Evolutionary conservation across 1,139 yeast genomes (phyloP), one percentile per base, ranked within the genome.

Genomic region (Candida glucosophila): DNA sequence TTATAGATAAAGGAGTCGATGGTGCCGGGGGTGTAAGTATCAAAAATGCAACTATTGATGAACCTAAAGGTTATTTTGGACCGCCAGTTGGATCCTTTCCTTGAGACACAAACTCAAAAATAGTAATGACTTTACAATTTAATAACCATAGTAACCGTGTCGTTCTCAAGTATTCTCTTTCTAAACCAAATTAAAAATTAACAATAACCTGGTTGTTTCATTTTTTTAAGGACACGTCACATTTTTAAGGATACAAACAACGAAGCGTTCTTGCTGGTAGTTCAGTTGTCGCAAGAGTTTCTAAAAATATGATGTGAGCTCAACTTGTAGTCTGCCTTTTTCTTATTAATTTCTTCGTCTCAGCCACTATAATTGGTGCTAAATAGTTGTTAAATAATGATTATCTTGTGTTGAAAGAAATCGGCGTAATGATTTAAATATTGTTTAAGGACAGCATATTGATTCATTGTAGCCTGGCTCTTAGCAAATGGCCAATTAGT

Each of bases 51-150:
- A 32, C 43, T 8, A 37, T 32, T 15, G 37, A 39, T 11, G 54
- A 61, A 5, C 52, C 51, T 3, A 53, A 47, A 13, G 73, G 72
- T 0, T 67, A 59, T 39, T 67, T 67, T 38, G 73, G 74, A 9
- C 65, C 67, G 17, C 51, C 52, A 31, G 39, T 29, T 13, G 63
- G 64, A 4, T 42, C 47, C 55, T 1, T 39, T 73, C 17, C 77
- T 75, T 1, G 80, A 73, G 41, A 71, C 8, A 8, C 8, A 16
- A 16, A 16, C 8, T 8, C 8, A 8, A 8, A 16, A 8, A 16
- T 16, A 16, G 18, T n/a, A 8, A 8, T 8, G 18, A n/a, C n/a
- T 8, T 16, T n/a, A 16, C 8, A 16, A 8, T 16, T 16, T 8
- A 16, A 16, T 16, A 16, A 16, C n/a, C 9, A 16, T 16, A 16